Conservation (phyloP, 129 eudicot species). For the Daucus carota region DNA sequence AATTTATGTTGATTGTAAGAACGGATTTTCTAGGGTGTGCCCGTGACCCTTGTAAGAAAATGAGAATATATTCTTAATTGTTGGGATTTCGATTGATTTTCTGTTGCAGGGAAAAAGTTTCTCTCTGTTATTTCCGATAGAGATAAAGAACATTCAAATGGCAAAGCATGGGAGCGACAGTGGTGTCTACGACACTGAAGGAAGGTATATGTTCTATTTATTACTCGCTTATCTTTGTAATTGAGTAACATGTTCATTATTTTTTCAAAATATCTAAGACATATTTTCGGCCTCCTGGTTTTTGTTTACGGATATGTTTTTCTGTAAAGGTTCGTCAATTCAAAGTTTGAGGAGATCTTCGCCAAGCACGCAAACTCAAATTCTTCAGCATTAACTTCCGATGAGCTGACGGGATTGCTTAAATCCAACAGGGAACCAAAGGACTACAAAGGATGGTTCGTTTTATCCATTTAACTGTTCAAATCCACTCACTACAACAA, state of each 20-base stretch:
- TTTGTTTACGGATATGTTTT: no score
- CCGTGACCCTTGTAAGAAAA: no score
- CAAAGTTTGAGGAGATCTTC: constrained; percentile 73
- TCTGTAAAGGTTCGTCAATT: constrained; percentile 46
- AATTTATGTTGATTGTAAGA: no score
- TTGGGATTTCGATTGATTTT: no score
- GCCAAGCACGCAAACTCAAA: constrained; percentile 50
- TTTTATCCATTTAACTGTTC: background rate
- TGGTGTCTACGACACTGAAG: constrained; percentile 63
- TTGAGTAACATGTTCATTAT: no score
- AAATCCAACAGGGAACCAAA: constrained; percentile 65
- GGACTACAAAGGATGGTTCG: constrained; percentile 64
- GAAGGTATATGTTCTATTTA: constrained; percentile 43
- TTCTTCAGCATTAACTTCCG: constrained; percentile 40
- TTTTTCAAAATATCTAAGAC: background rate
- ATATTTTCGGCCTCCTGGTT: no score
- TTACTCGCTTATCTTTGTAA: background rate
- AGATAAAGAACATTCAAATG: constrained; percentile 50
- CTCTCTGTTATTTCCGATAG: constrained; percentile 52
- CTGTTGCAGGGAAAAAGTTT: constrained; percentile 51
- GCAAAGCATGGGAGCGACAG: constrained; percentile 78
- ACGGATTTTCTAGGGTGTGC: no score
- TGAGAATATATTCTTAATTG: background rate
- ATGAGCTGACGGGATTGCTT: constrained; percentile 45
- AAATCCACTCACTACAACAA: no score